Evolutionary conservation across 495 filamentous ascomycete genomes (phyloP).

Genomic region (Sporormia fimetaria): DNA sequence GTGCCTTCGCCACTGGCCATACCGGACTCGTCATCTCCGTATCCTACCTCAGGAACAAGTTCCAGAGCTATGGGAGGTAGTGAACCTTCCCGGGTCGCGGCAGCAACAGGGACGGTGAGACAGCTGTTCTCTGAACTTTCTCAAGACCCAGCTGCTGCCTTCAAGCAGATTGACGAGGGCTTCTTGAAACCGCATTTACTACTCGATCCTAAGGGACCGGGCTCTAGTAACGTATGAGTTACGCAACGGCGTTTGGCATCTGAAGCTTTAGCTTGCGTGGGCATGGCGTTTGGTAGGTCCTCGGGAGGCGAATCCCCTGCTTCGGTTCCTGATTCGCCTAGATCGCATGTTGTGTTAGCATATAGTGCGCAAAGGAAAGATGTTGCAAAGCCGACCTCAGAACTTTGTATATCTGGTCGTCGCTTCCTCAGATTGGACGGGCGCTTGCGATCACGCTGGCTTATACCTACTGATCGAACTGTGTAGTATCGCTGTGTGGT

Average conservation of each 20-base stretch:
- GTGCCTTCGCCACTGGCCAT: slow-evolving; percentile 19
- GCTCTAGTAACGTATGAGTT: slow-evolving; percentile 19
- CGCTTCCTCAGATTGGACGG: too few relatives aligned
- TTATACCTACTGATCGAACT: too few relatives aligned
- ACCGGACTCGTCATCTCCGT: slow-evolving; percentile 11
- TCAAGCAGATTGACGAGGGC: slow-evolving; percentile 86
- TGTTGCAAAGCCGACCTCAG: too few relatives aligned
- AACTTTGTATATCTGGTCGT: too few relatives aligned
- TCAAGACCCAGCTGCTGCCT: slow-evolving; percentile 85
- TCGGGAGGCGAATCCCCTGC: too few relatives aligned
- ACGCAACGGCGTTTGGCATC: slow-evolving; percentile 1
- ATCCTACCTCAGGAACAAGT: slow-evolving; percentile 27
- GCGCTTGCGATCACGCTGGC: too few relatives aligned
- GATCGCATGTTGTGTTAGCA: too few relatives aligned
- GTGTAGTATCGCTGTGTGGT: too few relatives aligned
- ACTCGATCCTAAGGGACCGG: slow-evolving; percentile 53
- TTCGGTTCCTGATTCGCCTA: too few relatives aligned
- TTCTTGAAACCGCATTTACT: slow-evolving; percentile 92
- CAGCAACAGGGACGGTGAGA: slow-evolving; percentile 55
- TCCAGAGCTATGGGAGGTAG: slow-evolving; percentile 27
- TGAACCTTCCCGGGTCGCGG: slow-evolving; percentile 29
- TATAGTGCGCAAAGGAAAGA: too few relatives aligned
- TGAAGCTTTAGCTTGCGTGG: background rate
- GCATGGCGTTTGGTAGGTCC: background rate
- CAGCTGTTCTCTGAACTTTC: slow-evolving; percentile 62